Conservation (phyloP, 2,329 filamentous ascomycete genomes). For the Grosmannia serpens region DNA sequence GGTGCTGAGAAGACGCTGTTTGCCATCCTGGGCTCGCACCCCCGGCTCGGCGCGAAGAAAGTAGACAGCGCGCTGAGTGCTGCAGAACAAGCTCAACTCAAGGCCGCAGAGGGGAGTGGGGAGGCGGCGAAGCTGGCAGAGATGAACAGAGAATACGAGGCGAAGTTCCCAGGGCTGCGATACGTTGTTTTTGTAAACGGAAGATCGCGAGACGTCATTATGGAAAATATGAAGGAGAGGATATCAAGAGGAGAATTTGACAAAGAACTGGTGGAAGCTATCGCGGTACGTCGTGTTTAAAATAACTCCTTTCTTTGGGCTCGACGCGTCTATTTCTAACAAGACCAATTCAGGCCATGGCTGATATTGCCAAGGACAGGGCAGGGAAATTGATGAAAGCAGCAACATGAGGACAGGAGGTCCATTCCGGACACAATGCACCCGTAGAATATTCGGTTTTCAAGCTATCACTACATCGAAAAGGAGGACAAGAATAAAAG, state of each 20-base stretch:
- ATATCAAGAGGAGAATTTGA: conserved; percentile 57
- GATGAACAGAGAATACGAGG: conserved; percentile 71
- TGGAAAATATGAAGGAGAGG: conserved; percentile 68
- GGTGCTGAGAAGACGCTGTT: conserved; percentile 47
- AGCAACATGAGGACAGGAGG: background rate
- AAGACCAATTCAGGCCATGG: conserved; percentile 59
- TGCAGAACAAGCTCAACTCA: conserved; percentile 71
- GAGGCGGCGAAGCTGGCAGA: conserved; percentile 44
- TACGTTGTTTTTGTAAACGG: conserved; percentile 94
- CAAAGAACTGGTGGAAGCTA: conserved; percentile 59
- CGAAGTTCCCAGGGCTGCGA: conserved; percentile 65
- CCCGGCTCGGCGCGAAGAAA: conserved; percentile 69
- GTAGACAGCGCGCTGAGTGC: conserved; percentile 71
- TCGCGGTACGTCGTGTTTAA: conserved; percentile 45
- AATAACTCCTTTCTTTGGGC: background rate
- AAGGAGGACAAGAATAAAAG: background rate
- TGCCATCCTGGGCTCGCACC: conserved; percentile 68
- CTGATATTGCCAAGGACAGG: conserved; percentile 75
- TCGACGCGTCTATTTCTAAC: conserved; percentile 9
- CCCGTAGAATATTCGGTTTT: background rate
- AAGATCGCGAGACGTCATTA: conserved; percentile 58
- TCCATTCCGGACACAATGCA: background rate
- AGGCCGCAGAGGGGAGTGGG: conserved; percentile 38
- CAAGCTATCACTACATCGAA: background rate
- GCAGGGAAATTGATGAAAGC: conserved; percentile 45